These are phyloP conservation scores for Boletus reticuloceps DNA, from an alignment of 768 basidiomycete species.

Conservation along the genomic window DNA sequence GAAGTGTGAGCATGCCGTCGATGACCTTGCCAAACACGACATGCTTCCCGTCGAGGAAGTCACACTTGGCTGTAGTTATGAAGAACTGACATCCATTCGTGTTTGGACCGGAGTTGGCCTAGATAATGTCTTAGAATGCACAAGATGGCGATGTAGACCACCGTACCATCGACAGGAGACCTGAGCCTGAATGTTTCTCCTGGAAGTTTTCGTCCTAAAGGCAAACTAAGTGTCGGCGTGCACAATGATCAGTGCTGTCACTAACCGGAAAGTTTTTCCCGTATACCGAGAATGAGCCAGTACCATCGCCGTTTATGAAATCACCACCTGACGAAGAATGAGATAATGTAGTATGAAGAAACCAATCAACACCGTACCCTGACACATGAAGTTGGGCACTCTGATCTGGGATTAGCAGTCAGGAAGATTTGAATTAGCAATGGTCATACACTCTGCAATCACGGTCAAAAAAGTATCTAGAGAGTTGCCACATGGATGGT, in stretches of 20 bases:
- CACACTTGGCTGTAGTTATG: constrained; percentile 92
- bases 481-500: neutral
- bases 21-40: constrained; percentile 90
- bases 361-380: constrained; percentile 47
- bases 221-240: neutral
- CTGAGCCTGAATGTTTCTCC: constrained; percentile 83
- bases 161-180: constrained; percentile 85
- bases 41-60: constrained; percentile 94
- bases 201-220: constrained; percentile 90
- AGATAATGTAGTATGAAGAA: neutral
- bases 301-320: constrained; percentile 92
- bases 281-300: constrained; percentile 95
- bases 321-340: constrained; percentile 67
- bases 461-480: constrained; percentile 7
- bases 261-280: constrained; percentile 89
- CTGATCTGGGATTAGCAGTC: constrained; percentile 36
- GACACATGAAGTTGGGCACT: constrained; percentile 94
- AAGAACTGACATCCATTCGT: constrained; percentile 99
- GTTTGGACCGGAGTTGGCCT: constrained; percentile 95
- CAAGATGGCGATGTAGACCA: neutral
- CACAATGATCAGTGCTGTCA: neutral
- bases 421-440: neutral
- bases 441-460: constrained; percentile 62
- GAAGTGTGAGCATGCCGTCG: constrained; percentile 91
- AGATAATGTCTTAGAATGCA: constrained; percentile 4